Percentiles rank a stretch among this genome's conserved stretches.
Evolutionary conservation across 2,329 filamentous ascomycete species (phyloP).

Genomic region (Penicillium sumatraense): DNA sequence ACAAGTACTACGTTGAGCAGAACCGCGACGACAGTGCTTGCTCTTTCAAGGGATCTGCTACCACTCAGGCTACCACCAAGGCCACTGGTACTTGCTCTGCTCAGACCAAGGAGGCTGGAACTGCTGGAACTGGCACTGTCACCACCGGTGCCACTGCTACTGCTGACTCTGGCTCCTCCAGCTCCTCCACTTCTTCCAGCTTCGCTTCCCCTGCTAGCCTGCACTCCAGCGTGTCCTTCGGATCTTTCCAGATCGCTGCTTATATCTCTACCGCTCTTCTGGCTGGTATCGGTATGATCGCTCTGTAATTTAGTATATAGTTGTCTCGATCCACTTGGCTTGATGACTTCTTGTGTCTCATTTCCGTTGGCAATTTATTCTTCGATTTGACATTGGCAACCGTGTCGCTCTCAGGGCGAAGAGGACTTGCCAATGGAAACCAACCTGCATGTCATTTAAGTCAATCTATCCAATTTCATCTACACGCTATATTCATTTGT

Average conservation of each 20-base stretch:
- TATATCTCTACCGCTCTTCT: constrained; percentile 41
- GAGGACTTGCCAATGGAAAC: too few species aligned
- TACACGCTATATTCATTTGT: background rate
- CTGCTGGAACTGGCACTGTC: constrained; percentile 45
- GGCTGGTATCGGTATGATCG: constrained; percentile 45
- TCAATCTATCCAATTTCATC: background rate
- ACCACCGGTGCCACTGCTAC: constrained; percentile 39
- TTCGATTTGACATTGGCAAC: background rate
- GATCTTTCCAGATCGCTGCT: constrained; percentile 38
- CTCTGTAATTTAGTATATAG: constrained; percentile 34
- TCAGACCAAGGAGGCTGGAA: constrained; percentile 47
- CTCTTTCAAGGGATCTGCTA: constrained; percentile 48
- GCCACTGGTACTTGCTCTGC: constrained; percentile 42
- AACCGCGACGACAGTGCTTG: constrained; percentile 44
- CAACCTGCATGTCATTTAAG: background rate
- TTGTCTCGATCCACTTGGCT: background rate
- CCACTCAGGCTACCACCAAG: constrained; percentile 37
- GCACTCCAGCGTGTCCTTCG: constrained; percentile 34
- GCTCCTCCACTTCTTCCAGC: constrained; percentile 26
- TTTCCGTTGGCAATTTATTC: background rate
- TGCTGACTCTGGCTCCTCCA: constrained; percentile 18
- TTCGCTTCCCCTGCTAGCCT: constrained; percentile 25
- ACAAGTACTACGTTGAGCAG: constrained; percentile 51
- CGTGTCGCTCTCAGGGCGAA: too few species aligned
- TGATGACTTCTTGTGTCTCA: background rate